These are phyloP conservation scores for Fusarium chuoi DNA, from an alignment of 2,329 filamentous ascomycete genomes.

Conservation along the genomic window DNA sequence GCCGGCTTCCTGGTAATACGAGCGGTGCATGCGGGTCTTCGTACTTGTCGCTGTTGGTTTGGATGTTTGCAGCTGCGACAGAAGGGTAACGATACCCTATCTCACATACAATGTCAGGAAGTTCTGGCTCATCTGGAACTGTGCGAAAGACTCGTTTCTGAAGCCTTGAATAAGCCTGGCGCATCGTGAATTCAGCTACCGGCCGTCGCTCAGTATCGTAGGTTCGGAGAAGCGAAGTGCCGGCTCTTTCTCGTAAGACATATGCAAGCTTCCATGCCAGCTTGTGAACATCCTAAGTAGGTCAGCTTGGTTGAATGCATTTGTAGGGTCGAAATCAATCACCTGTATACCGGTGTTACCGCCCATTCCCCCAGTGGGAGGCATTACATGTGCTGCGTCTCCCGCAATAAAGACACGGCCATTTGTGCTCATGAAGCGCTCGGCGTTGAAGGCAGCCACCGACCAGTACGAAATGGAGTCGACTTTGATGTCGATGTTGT, in stretches of 20 bases:
- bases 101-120: neutral
- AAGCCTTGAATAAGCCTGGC: neutral
- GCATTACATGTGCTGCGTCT: neutral
- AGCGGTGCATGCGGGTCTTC: neutral
- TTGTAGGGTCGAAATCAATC: fast-evolving
- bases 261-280: neutral
- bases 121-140: neutral
- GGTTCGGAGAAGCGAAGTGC: neutral
- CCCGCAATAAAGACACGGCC: neutral
- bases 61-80: neutral
- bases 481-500: neutral
- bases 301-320: neutral
- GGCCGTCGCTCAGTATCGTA: neutral
- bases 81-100: neutral
- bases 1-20: neutral
- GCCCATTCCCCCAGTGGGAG: neutral
- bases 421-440: neutral
- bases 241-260: fast-evolving
- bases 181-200: neutral
- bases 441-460: neutral
- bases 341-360: neutral
- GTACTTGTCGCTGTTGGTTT: neutral
- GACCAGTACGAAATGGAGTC: neutral
- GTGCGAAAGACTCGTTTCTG: neutral
- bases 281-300: neutral